Base-by-base conservation (phyloP, 78 protist species). In the Bigelowiella natans region DNA sequence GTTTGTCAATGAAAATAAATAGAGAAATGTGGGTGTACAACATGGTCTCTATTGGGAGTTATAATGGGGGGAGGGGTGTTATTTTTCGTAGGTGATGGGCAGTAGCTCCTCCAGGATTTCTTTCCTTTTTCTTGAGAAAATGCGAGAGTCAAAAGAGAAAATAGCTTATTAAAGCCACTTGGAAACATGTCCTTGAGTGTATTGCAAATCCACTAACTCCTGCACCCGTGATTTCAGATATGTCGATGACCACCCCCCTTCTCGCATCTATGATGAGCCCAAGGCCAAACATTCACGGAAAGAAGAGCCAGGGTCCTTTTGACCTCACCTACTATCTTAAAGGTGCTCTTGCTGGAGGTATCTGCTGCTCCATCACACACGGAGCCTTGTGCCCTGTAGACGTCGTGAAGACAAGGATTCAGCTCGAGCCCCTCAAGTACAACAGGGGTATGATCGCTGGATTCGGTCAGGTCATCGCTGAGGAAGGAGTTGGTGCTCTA, bases 381-480 rank as follows among this genome's bases (percentile, higher is more conserved):
- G 93, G 93, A 36, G 94, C 94, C 11, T 40, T 94, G n/a, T 39
- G 85, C 51, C 95, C 95, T 0, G 90, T 94, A 1, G 95, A 94
- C 88, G 95, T 94, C 39, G 94, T 93, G 82, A 94, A 94, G 94
- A 93, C 94, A 3, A 88, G 92, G 85, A 92, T 94, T 83, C 91
- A 94, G 90, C 82, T 51, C 1, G 88, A 87, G 1, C 90, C 91
- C 36, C 64, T 0, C 73, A 40, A 0, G 51, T 88, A 92, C 91
- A 88, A 92, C 91, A 83, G 83, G 91, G 93, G 93, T 83, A 18
- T 92, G 64, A 39, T 92, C 31, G 91, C 88, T 18, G 91, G 91
- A 2, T 92, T 92, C 89, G 2, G 38, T 37, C 93, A 64, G 91
- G 38, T 92, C 11, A 37, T 88, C 34, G 83, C 31, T 0, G 83